These are phyloP conservation scores for Ceratocystis huliohia DNA, from an alignment of 2,329 filamentous ascomycete species.

Conservation along the genomic window DNA sequence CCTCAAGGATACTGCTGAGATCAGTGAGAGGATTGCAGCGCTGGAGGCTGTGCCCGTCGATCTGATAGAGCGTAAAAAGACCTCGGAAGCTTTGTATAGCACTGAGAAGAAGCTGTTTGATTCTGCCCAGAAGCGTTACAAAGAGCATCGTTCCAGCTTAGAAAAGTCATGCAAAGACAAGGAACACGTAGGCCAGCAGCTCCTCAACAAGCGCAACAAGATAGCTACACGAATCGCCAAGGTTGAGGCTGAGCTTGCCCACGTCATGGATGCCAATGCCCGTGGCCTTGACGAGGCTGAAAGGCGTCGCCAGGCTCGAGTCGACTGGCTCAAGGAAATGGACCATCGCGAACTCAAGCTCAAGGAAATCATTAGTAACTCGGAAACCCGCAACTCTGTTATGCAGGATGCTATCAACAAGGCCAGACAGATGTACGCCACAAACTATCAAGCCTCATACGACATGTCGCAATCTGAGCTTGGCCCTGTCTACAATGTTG, in stretches of 20 bases:
- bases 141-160: conserved; percentile 46
- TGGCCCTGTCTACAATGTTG: conserved; percentile 19
- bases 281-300: conserved; percentile 53
- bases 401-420: conserved; percentile 33
- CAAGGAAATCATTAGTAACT: conserved; percentile 30
- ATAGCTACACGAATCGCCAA: conserved; percentile 58
- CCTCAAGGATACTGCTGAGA: conserved; percentile 41
- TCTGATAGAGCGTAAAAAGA: conserved; percentile 44
- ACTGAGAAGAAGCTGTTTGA: conserved; percentile 49
- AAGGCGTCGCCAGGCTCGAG: conserved; percentile 41
- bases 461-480: conserved; percentile 6
- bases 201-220: conserved; percentile 59
- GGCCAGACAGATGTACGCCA: conserved; percentile 28
- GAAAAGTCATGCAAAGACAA: conserved; percentile 51
- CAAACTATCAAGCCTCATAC: conserved; percentile 1
- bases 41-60: conserved; percentile 51
- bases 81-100: conserved; percentile 40
- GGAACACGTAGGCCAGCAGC: conserved; percentile 49
- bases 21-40: conserved; percentile 35
- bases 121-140: conserved; percentile 40
- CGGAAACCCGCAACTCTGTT: conserved; percentile 29
- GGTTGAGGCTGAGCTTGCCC: conserved; percentile 58
- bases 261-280: conserved; percentile 55
- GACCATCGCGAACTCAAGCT: conserved; percentile 35
- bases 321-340: conserved; percentile 36